phyloP scores from a whole-genome alignment of 148 eudicot species.

The Amaranthus hypochondriacus region DNA sequence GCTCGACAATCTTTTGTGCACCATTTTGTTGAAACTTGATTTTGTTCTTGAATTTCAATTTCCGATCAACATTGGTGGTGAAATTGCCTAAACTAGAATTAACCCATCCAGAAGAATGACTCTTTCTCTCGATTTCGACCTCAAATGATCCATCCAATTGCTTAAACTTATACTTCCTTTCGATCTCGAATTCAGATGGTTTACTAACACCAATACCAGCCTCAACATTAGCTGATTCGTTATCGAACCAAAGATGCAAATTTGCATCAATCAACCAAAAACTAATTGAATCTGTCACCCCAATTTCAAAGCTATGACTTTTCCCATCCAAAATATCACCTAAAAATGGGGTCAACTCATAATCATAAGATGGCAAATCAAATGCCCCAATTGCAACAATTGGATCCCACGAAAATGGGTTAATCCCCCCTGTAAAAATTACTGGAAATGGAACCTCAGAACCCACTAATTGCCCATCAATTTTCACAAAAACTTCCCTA shows the following conservation, averaged over 20 bases:
- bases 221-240: conserved; percentile 32
- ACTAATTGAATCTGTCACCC: conserved; percentile 52
- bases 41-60: conserved; percentile 47
- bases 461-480: conserved; percentile 59
- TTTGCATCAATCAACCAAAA: conserved; percentile 90
- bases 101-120: conserved; percentile 65
- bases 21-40: conserved; percentile 45
- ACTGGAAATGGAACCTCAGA: conserved; percentile 77
- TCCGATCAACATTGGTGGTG: conserved; percentile 38
- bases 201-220: conserved; percentile 26
- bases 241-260: conserved; percentile 80
- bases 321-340: conserved; percentile 56
- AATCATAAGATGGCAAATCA: conserved; percentile 70
- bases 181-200: conserved; percentile 28
- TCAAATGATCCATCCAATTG: conserved; percentile 55
- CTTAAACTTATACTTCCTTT: conserved; percentile 31
- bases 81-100: conserved; percentile 50
- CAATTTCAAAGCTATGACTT: conserved; percentile 49
- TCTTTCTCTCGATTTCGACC: conserved; percentile 44
- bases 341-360: conserved; percentile 73
- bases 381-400: conserved; percentile 82
- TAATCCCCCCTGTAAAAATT: conserved; percentile 79
- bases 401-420: conserved; percentile 88
- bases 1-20: conserved; percentile 41
- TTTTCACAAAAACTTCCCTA: conserved; percentile 54